Base-by-base conservation (phyloP, 768 basidiomycete species). In the Chalciporus piperatus region DNA sequence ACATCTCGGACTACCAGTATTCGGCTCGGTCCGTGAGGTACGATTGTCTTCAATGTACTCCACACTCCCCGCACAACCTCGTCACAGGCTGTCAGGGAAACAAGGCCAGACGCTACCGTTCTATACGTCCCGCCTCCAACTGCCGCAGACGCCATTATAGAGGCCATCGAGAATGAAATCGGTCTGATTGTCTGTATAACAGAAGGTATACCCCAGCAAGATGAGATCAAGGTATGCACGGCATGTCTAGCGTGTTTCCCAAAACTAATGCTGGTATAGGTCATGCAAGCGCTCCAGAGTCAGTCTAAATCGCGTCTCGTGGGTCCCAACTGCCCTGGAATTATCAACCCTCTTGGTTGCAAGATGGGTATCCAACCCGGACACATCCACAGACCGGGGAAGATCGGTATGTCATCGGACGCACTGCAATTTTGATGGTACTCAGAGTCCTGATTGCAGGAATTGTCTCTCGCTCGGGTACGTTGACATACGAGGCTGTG, bases 341-440 rank as follows among this genome's bases (percentile, higher is more conserved):
- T 99, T 63, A 98, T 98, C 66, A 95, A 96, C 65, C 95, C 96
- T 16, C 77, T 88, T 37, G 96, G 96, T 19, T 99, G 97, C 79
- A 98, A 98, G 78, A 98, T 99, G 85, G 97, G 97, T 52, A 99
- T 99, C 65, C 89, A 92, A 64, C 97, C 97, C 12, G 97, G 94
- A 23, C 93, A 97, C 68, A 98, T 99, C 62, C 97, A 98, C 76
- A 92, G 71, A 60, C 94, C 96, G 50, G 97, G 97, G 48, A 92
- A 90, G 61, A 96, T 99, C 60, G 96, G 95, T 90, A 60, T 30
- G 80, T 66, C 3, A 13, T 39, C 27, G 27, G 35, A 39, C 17
- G 22, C 12, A n/a, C 14, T 19, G 3, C 19, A 16, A 3, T 9
- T 11, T 39, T 8, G 41, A 37, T 19, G 17, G 20, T 4, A 23